A percentile compares a stretch with the other conserved stretches of the same genome.
These are phyloP conservation scores for Melocanna baccifera DNA, from an alignment of 176 grass and related monocot genomes.

Conservation along the genomic window DNA sequence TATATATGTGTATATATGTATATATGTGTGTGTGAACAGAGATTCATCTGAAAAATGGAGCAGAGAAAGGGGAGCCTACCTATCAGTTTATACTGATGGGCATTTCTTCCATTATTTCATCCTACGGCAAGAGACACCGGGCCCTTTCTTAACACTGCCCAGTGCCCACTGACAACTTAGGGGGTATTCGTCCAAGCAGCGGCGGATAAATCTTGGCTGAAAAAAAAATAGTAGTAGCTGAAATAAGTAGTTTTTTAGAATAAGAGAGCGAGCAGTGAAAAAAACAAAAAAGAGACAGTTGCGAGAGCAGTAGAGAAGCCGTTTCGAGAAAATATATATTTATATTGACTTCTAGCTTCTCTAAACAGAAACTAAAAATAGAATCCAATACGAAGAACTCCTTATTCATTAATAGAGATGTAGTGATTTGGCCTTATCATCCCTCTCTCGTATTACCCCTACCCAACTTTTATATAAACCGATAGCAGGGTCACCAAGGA, in stretches of 20 bases:
- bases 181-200: no score
- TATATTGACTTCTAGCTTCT: no score
- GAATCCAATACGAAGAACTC: no score
- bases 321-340: rapidly evolving
- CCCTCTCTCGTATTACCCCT: neutral
- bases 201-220: no score
- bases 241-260: no score
- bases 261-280: no score
- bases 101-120: constrained; percentile 36
- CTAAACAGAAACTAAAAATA: no score
- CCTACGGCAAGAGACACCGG: constrained; percentile 31
- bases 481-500: constrained; percentile 19
- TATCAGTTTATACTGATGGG: neutral
- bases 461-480: constrained; percentile 50
- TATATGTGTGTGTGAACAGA: neutral
- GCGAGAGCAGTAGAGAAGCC: no score
- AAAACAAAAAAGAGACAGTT: no score
- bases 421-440: constrained; percentile 47
- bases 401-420: constrained; percentile 45
- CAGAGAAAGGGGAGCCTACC: constrained; percentile 22
- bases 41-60: neutral
- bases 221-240: no score
- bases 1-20: no score
- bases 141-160: constrained; percentile 37
- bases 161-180: neutral